Conservation (phyloP, 2,329 filamentous ascomycete genomes). For the Penicillium sp. region DNA sequence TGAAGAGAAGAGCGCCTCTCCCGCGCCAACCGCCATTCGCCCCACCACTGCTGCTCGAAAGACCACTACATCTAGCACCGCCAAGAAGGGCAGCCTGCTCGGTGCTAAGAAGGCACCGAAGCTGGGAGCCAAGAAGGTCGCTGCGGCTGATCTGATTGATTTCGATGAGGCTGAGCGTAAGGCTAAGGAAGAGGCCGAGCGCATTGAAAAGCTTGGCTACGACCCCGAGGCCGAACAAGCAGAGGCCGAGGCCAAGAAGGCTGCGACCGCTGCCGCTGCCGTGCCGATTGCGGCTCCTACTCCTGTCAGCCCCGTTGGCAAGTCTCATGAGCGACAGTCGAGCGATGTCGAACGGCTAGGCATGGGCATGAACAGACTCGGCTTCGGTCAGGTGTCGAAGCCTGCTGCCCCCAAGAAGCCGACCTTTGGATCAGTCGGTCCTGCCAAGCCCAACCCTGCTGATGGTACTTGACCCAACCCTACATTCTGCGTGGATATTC, state of each 20-base stretch:
- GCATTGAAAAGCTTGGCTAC: slow-evolving; percentile 93
- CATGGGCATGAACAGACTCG: slow-evolving; percentile 82
- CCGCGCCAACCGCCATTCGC: slow-evolving; percentile 66
- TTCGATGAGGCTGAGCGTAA: slow-evolving; percentile 98
- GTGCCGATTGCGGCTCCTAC: slow-evolving; percentile 72
- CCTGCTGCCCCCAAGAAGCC: slow-evolving; percentile 70
- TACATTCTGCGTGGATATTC: not conserved
- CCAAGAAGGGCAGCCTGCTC: slow-evolving; percentile 82
- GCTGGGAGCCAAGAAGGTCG: slow-evolving; percentile 90
- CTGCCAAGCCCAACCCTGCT: slow-evolving; percentile 64
- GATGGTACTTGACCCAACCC: slow-evolving; percentile 56
- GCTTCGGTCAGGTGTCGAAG: slow-evolving; percentile 76
- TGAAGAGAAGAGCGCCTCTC: slow-evolving; percentile 52
- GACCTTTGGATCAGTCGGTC: slow-evolving; percentile 84
- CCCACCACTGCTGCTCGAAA: slow-evolving; percentile 83
- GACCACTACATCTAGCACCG: slow-evolving; percentile 60
- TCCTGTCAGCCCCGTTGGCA: slow-evolving; percentile 67
- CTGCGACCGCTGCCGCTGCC: slow-evolving; percentile 40
- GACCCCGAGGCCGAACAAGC: slow-evolving; percentile 83
- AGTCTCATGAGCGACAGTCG: slow-evolving; percentile 56
- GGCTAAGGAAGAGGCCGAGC: slow-evolving; percentile 94
- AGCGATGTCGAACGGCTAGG: slow-evolving; percentile 86
- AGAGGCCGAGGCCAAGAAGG: slow-evolving; percentile 36
- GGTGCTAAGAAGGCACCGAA: slow-evolving; percentile 81
- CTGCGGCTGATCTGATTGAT: slow-evolving; percentile 73